Base-by-base conservation (phyloP, 352 stramenopile species). In the Pythium insidiosum region DNA sequence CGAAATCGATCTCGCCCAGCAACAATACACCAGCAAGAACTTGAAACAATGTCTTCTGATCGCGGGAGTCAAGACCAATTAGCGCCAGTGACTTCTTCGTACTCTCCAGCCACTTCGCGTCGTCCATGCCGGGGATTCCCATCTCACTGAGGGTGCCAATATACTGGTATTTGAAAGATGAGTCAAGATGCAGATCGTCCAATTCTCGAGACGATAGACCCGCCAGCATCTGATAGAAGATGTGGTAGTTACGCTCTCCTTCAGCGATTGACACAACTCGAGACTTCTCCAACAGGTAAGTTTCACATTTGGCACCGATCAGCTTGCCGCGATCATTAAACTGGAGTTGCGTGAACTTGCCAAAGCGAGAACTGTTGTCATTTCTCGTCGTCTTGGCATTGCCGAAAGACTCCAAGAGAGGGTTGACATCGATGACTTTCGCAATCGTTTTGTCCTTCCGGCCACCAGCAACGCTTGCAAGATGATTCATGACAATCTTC, bases 221-320 rank as follows among this genome's bases (percentile, higher is more conserved):
- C 19, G 71, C 54, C 13, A 94, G 61, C 42, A 94, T 74, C 65
- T 98, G 93, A 62, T 98, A 98, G 59, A 98, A 98, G 53, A 98
- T 96, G 61, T 98, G 95, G 66, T 98, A 98, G 54, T 98, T 98
- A 20, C 95, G 79, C 64, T 98, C 94, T 11, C 94, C 94, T n/a
- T 97, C 84, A 4, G 89, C 86, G 56, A 97, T 96, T 10, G 76
- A 90, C 20, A 96, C 90, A 28, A 98, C 95, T 34, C 95, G 85
- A 7, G 87, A 97, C 56, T 98, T 98, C 60, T 98, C 95, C 16
- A 98, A 61, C 43, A 98, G 59, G 44, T 98, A 98, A 6, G 95
- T 98, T 44, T 95, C 89, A 50, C 81, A 94, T 51, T 89, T 89
- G 21, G 78, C 81, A 58, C 81, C 81, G 37, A 88, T 86, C 6